Conservation (phyloP, 495 filamentous ascomycete genomes). For the Amphirosellinia nigrospora region DNA sequence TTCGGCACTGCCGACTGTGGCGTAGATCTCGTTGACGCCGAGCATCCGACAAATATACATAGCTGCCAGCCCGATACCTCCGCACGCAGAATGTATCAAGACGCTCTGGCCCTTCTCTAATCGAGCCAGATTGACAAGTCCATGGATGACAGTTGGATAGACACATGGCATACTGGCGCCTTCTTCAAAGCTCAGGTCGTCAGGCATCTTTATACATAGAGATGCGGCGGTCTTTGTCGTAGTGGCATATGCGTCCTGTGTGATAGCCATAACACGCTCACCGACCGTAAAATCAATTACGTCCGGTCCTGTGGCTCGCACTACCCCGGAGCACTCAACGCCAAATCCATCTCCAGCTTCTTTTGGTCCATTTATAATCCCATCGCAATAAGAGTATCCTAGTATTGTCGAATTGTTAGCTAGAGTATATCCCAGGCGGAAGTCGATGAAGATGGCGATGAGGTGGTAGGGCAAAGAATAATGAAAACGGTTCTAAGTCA, state of each 20-base stretch:
- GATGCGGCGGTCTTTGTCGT: not conserved
- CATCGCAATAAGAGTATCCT: conserved; percentile 24
- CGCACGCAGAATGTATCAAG: conserved; percentile 61
- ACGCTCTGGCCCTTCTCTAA: conserved; percentile 34
- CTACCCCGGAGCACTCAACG: conserved; percentile 6
- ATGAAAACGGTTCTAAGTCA: not conserved
- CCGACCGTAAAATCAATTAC: not conserved
- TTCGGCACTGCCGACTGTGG: conserved; percentile 56
- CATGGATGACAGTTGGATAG: conserved; percentile 42
- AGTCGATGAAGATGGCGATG: not conserved
- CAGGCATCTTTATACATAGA: conserved; percentile 37
- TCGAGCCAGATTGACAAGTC: not conserved
- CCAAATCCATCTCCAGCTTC: conserved; percentile 16
- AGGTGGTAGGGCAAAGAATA: not conserved
- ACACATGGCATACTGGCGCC: conserved; percentile 38
- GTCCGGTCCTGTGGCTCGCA: not conserved
- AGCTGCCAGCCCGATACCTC: conserved; percentile 61
- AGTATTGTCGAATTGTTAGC: not conserved
- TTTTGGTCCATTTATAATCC: conserved; percentile 8
- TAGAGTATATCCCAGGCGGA: not conserved
- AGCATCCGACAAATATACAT: conserved; percentile 56
- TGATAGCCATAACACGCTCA: conserved; percentile 2
- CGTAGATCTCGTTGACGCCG: conserved; percentile 58
- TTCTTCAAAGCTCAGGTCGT: conserved; percentile 38
- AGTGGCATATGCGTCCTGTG: not conserved